These are phyloP conservation scores for Thuidium tamariscinum DNA, from an alignment of 225 moss, liverwort and hornwort species.

Conservation along the genomic window DNA sequence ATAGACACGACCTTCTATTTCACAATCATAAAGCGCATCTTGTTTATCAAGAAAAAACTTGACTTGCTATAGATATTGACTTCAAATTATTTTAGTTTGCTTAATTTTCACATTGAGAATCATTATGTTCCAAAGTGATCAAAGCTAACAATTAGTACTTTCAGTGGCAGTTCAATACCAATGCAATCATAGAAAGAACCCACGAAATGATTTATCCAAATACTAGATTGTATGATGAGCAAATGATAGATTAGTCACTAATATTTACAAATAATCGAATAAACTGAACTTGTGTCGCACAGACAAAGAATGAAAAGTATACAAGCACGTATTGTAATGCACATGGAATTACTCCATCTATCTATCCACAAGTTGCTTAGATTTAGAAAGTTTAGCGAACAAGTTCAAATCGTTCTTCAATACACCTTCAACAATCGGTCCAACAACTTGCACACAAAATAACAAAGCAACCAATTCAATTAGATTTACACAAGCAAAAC, in stretches of 20 bases:
- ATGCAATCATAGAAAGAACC: background rate
- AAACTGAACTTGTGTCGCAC: too few species aligned
- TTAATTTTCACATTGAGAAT: background rate
- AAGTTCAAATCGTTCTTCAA: constrained; percentile 23
- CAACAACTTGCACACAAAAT: constrained; percentile 7
- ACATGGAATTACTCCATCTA: background rate
- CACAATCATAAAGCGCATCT: background rate
- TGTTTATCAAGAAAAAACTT: background rate
- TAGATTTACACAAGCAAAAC: background rate
- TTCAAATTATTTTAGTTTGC: background rate
- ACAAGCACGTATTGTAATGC: background rate
- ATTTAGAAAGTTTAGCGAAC: constrained; percentile 13
- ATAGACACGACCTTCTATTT: background rate
- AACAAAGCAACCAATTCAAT: background rate
- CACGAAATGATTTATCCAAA: background rate
- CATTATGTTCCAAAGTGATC: background rate
- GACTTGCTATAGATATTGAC: background rate
- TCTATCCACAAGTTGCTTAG: constrained; percentile 24
- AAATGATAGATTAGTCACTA: background rate
- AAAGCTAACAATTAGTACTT: background rate
- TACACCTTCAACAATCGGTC: constrained; percentile 30
- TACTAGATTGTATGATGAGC: too few species aligned
- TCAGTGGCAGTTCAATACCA: background rate
- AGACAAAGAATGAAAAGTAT: background rate
- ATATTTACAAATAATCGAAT: background rate